Percentiles rank a stretch among this genome's conserved stretches.
These are phyloP conservation scores for Kingdonia uniflora DNA, from an alignment of 164 flowering plant genomes.

Conservation along the genomic window DNA sequence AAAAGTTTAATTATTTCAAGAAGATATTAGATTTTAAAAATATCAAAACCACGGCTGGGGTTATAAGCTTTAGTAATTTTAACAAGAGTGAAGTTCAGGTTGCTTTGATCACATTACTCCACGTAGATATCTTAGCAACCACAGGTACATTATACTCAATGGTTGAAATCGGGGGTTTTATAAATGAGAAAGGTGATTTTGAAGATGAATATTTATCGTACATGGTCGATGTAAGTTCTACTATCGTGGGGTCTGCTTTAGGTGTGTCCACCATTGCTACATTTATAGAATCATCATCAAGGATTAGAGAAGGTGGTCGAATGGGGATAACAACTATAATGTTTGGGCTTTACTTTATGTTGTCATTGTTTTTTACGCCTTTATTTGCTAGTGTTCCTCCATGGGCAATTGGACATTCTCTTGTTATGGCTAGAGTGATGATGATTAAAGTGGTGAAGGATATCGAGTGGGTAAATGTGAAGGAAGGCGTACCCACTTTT, in stretches of 20 bases:
- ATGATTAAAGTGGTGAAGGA: constrained; percentile 82
- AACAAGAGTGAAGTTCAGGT: constrained; percentile 55
- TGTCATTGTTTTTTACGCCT: constrained; percentile 63
- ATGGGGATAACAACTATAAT: constrained; percentile 71
- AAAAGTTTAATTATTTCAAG: constrained; percentile 49
- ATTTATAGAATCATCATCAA: constrained; percentile 68
- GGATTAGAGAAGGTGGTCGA: constrained; percentile 77
- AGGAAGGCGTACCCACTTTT: constrained; percentile 71
- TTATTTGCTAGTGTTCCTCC: constrained; percentile 65
- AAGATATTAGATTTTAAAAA: constrained; percentile 60
- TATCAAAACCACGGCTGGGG: constrained; percentile 55
- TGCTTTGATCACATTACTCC: constrained; percentile 50
- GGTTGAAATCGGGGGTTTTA: constrained; percentile 67
- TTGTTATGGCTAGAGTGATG: constrained; percentile 75
- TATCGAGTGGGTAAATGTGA: constrained; percentile 53
- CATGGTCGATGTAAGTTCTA: constrained; percentile 64
- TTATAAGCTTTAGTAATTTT: constrained; percentile 48
- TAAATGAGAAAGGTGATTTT: constrained; percentile 45
- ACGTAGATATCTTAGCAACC: constrained; percentile 69
- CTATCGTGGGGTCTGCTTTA: constrained; percentile 53
- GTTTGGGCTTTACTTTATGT: constrained; percentile 43
- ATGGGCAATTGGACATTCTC: constrained; percentile 84
- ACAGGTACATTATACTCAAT: constrained; percentile 69
- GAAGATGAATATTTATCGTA: constrained; percentile 76
- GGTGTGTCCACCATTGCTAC: constrained; percentile 60